These are phyloP conservation scores for Tuber melanosporum DNA, from an alignment of 495 filamentous ascomycete genomes.

Conservation along the genomic window DNA sequence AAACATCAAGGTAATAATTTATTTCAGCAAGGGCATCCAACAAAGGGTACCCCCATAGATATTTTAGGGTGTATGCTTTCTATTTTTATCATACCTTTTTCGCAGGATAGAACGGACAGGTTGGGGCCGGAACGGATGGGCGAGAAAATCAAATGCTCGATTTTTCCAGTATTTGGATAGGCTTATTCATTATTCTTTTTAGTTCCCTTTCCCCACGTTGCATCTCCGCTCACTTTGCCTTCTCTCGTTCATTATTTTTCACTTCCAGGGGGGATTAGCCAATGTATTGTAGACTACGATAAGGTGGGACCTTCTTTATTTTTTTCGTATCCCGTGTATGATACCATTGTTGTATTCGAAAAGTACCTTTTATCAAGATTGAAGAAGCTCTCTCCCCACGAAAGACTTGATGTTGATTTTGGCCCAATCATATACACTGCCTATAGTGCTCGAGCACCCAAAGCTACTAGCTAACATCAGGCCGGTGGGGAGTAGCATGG, in stretches of 20 bases:
- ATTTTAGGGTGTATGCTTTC: neutral
- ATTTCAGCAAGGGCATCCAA: neutral
- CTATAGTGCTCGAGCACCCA: too few species aligned
- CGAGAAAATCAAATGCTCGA: neutral
- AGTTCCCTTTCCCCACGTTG: neutral
- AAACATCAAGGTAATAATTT: neutral
- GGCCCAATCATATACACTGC: neutral
- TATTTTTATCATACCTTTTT: neutral
- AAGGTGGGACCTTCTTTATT: neutral
- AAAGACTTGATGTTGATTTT: neutral
- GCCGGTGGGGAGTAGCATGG: too few species aligned
- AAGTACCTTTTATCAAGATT: neutral
- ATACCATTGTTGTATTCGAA: neutral
- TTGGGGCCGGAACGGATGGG: neutral
- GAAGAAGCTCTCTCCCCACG: neutral
- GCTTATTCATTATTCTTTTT: neutral
- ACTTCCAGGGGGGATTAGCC: neutral
- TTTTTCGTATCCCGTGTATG: neutral
- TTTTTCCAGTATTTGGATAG: neutral
- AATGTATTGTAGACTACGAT: neutral
- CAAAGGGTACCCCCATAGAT: neutral
- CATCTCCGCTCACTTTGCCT: neutral
- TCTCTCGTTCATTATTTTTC: neutral
- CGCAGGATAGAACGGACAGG: neutral
- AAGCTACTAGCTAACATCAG: too few species aligned